phyloP scores from a whole-genome alignment of 768 basidiomycete genomes.

The Fibroporia radiculosa region DNA sequence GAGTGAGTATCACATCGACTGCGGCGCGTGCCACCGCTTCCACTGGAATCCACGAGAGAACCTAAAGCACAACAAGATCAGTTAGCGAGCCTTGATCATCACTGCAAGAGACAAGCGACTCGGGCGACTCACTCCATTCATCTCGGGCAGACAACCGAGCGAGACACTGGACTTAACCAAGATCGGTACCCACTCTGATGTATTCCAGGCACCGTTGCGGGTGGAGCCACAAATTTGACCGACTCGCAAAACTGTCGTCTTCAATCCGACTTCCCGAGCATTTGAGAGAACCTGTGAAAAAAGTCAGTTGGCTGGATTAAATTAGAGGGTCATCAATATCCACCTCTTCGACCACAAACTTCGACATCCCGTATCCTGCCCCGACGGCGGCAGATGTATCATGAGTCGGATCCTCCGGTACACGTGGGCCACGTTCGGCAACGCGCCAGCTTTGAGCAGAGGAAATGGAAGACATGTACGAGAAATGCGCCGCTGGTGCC shows the following conservation, averaged over 20 bases:
- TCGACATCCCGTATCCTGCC: slow-evolving; percentile 27
- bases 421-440: slow-evolving; percentile 6
- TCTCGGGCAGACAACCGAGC: slow-evolving; percentile 25
- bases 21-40: slow-evolving; percentile 29
- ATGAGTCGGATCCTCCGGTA: slow-evolving; percentile 1
- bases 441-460: slow-evolving; percentile 12
- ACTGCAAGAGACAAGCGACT: background rate
- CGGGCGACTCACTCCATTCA: slow-evolving; percentile 25
- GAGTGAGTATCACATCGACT: slow-evolving; percentile 19
- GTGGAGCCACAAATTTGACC: slow-evolving; percentile 24
- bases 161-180: slow-evolving; percentile 25
- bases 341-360: slow-evolving; percentile 24
- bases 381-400: slow-evolving; percentile 19
- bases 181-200: slow-evolving; percentile 27
- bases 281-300: slow-evolving; percentile 24
- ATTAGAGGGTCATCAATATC: no score
- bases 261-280: slow-evolving; percentile 24
- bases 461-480: slow-evolving; percentile 8
- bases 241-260: slow-evolving; percentile 26
- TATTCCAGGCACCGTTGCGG: slow-evolving; percentile 22
- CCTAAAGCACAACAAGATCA: slow-evolving; percentile 16
- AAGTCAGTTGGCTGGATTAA: background rate
- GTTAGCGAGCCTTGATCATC: background rate
- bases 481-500: slow-evolving; percentile 17
- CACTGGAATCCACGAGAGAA: slow-evolving; percentile 36